Evolutionary conservation across 176 grass and related monocot genomes (phyloP), one percentile per base, ranked within the genome.

Genomic region (Hordeum marinum): DNA sequence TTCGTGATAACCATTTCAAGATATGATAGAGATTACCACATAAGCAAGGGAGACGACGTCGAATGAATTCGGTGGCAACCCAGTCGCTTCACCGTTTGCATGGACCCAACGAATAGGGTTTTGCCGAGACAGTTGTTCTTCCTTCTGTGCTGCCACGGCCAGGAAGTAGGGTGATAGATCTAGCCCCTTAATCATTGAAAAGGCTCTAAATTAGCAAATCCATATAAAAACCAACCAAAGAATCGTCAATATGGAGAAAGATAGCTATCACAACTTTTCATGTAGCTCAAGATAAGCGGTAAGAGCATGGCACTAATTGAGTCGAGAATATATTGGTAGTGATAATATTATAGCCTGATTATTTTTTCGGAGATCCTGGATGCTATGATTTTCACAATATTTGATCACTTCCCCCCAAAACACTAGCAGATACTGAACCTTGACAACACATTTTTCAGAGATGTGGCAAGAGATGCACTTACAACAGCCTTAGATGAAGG

Each of bases 141-240:
- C 89, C 81, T 86, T 97, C 32, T 91, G 87, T 80, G 89, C 90
- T 7, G 90, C 95, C 37, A 94, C 95, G 36, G 92, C 88, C 5
- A 97, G 86, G 32, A 94, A 97, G 73, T 94, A 94, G 15, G 94
- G 91, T 18, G 94, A 94, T 68, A 97, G 69, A 91, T 94, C 94
- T 36, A 97, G 61, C 76, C 94, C 94, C 94, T 97, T 41, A n/a
- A 84, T 24, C 21, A 86, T 59, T 32, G 62, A 36, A 54, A 35
- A 54, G 3, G 66, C 9, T 59, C 18, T 11, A 57, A 54, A 66
- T 45, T 24, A 64, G 42, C 24, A 42, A 5, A 20, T 35, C 3
- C 17, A 13, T 35, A 3, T 59, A 24, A 24, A 67, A 27, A 72
- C 6, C 13, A 55, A 50, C 2, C 34, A 40, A 39, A n/a, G 17